Base-by-base conservation (phyloP, 768 basidiomycete genomes). In the Pleurotus eryngii region DNA sequence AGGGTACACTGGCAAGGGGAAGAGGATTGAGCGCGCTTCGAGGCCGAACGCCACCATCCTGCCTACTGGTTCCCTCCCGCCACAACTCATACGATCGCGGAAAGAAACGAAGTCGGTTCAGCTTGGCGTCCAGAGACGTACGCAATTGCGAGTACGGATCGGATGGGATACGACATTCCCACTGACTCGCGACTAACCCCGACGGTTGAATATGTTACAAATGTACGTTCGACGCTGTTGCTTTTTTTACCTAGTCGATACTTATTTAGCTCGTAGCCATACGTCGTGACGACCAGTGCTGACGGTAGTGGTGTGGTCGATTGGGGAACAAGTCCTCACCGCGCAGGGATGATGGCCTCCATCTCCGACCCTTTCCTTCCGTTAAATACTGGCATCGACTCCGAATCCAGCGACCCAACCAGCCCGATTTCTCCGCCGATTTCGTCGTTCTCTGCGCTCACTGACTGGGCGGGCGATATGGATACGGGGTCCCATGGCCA, bases 381-480 rank as follows among this genome's bases (percentile, higher is more conserved):
- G 64, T 27, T 66, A 62, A 58, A 53, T 53, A 26, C 60, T 57
- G 24, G 26, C 35, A n/a, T 27, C 35, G 49, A 37, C 15, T 17
- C 49, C 7, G 50, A 53, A 24, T 53, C 50, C 18, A 53, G 49
- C 30, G 49, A 38, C 9, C 50, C 50, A 12, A 53, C 50, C 8
- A 53, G 38, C 22, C 50, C 50, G 53, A 58, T 20, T 40, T 47
- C 64, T 39, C 64, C 68, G n/a, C 57, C 65, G 30, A 66, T 60
- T 12, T 72, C 72, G 20, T 64, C 67, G 11, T 76, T 71, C 60
- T 76, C 74, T 43, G 70, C 73, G 26, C 65, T 76, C 22, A 68
- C 68, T 9, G 74, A 71, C n/a, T 76, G 73, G 74, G 72, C 69
- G 46, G 74, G 74, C 39, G 72, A 69, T 9, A 30, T 30, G 30